phyloP scores from a whole-genome alignment of 371 early-diverging fungal genomes.

The Apophysomyces elegans region DNA sequence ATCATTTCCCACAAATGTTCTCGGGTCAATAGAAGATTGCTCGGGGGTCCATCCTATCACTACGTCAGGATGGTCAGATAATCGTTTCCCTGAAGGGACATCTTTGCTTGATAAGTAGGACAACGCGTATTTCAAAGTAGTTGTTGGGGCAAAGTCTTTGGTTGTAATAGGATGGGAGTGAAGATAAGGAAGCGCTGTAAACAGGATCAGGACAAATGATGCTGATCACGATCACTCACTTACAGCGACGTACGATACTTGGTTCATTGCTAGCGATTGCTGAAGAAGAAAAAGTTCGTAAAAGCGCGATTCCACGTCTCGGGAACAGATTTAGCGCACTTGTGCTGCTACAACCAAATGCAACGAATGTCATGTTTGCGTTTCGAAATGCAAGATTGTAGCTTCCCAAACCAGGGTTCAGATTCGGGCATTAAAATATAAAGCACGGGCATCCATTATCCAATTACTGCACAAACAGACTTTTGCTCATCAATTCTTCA shows the following conservation, averaged over 20 bases:
- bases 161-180: not conserved
- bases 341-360: too few species aligned
- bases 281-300: too few species aligned
- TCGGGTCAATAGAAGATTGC: constrained; percentile 26
- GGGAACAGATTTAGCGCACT: too few species aligned
- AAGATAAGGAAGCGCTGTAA: not conserved
- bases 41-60: constrained; percentile 50
- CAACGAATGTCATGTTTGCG: too few species aligned
- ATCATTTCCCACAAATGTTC: constrained; percentile 49
- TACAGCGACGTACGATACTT: not conserved
- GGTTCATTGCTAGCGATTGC: not conserved
- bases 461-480: too few species aligned
- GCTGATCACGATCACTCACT: not conserved
- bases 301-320: too few species aligned
- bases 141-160: not conserved
- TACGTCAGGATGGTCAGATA: constrained; percentile 26
- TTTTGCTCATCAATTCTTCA: too few species aligned
- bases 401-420: too few species aligned
- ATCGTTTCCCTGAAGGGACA: constrained; percentile 9
- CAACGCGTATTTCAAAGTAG: constrained; percentile 18
- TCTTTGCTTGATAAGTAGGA: constrained; percentile 23
- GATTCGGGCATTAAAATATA: too few species aligned
- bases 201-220: not conserved
- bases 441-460: too few species aligned
- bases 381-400: too few species aligned